Conservation (phyloP, 176 grass and related monocot genomes). For the Carex myosuroides region DNA sequence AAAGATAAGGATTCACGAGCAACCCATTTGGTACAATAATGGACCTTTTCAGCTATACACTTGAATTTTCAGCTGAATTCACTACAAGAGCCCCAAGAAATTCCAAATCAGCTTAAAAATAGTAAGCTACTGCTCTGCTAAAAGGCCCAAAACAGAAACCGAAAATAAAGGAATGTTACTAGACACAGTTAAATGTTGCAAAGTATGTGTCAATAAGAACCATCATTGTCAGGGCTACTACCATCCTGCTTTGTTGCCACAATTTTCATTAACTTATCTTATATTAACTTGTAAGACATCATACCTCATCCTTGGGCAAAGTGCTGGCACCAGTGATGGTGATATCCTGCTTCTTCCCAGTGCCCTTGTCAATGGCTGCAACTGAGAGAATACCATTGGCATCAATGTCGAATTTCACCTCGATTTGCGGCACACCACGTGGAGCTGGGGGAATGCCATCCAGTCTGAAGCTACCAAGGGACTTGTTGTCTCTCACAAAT, state of each 20-base stretch:
- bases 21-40: not conserved
- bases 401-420: slow-evolving; percentile 99
- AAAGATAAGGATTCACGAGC: not conserved
- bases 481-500: slow-evolving; percentile 96
- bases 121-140: not conserved
- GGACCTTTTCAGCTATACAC: not conserved
- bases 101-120: not conserved
- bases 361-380: slow-evolving; percentile 91
- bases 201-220: not conserved
- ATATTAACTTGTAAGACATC: not conserved
- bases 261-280: not conserved
- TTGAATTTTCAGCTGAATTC: not conserved
- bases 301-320: slow-evolving; percentile 91
- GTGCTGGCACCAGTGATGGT: slow-evolving; percentile 97
- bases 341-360: slow-evolving; percentile 98
- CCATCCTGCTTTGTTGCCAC: not conserved
- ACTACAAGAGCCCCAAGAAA: not conserved
- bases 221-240: not conserved
- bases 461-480: slow-evolving; percentile 84
- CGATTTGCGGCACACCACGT: slow-evolving; percentile 92
- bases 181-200: not conserved
- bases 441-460: slow-evolving; percentile 94
- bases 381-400: slow-evolving; percentile 98
- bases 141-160: not conserved
- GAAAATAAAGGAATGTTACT: not conserved